Evolutionary conservation across 1,284 basidiomycete species (phyloP), one percentile per base, ranked within the genome.

Genomic region (Takashimella tepidaria): DNA sequence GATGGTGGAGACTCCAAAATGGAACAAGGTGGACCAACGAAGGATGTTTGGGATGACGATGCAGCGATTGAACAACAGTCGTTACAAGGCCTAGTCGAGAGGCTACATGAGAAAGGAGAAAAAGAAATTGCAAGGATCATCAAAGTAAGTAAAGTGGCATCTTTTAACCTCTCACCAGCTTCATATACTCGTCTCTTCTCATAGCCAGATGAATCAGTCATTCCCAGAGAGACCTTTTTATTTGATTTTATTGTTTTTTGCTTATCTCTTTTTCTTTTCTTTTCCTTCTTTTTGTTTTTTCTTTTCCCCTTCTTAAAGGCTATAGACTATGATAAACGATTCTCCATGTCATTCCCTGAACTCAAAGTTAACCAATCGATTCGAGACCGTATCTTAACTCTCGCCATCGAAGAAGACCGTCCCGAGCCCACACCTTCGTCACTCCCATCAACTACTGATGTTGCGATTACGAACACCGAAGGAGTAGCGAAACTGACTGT

Each of bases 71-170:
- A 65, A 25, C 61, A 64, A 25, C 60, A 60, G 1, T 16, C 50
- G 27, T 55, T 60, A 16, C 69, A 75, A 48, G 63, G 62, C 1
- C 68, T 91, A 45, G 82, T 92, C 0, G 92, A 97, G 60, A 85
- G 83, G 64, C 78, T 89, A 26, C 89, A 95, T 65, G 90, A 93
- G 16, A 90, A 85, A 64, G 87, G 83, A 2, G 91, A 97, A 68
- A 93, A 88, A 74, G 96, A 98, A 63, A 83, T 93, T 50, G 74
- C 79, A 2, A 81, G 91, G 66, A 82, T 81, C 12, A 66, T 83
- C 53, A 85, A 82, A 77, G 83, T 82, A 49, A 20, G 74, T 51
- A 3, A 25, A 16, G 21, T 2, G 3, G n/a, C n/a, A n/a, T n/a
- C n/a, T n/a, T n/a, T n/a, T n/a, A n/a, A n/a, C n/a, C n/a, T n/a